Percentiles rank a stretch among this genome's conserved stretches.
Conservation (phyloP, 2,329 filamentous ascomycete genomes). For the Alternaria sp. region DNA sequence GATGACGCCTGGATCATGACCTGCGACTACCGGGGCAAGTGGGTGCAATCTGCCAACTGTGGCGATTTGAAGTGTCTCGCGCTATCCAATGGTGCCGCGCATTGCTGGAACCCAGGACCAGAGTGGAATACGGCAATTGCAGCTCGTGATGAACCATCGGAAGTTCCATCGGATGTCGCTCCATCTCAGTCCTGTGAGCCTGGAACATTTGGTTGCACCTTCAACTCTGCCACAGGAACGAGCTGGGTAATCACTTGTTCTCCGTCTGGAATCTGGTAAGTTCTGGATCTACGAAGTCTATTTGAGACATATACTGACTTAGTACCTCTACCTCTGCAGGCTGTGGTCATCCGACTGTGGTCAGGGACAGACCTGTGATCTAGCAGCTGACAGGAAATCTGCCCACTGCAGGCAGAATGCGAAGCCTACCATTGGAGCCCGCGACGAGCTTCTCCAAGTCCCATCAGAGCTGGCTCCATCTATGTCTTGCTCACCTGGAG, state of each 20-base stretch:
- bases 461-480: neutral
- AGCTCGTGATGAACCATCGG: neutral
- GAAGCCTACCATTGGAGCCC: neutral
- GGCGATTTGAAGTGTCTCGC: neutral
- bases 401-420: neutral
- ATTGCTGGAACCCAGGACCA: neutral
- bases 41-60: slow-evolving; percentile 1
- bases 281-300: neutral
- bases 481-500: neutral
- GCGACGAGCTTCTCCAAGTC: neutral
- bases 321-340: neutral
- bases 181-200: neutral
- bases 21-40: neutral
- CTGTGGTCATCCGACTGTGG: neutral
- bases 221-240: neutral
- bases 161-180: neutral
- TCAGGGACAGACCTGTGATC: neutral
- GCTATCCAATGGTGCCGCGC: neutral
- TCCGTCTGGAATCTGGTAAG: neutral
- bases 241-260: slow-evolving; percentile 1
- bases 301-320: neutral
- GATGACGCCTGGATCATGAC: neutral
- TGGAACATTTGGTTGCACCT: neutral
- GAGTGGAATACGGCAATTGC: neutral
- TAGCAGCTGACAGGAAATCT: neutral